These are phyloP conservation scores for Fusarium hostae DNA, from an alignment of 2,329 filamentous ascomycete species.

Conservation along the genomic window DNA sequence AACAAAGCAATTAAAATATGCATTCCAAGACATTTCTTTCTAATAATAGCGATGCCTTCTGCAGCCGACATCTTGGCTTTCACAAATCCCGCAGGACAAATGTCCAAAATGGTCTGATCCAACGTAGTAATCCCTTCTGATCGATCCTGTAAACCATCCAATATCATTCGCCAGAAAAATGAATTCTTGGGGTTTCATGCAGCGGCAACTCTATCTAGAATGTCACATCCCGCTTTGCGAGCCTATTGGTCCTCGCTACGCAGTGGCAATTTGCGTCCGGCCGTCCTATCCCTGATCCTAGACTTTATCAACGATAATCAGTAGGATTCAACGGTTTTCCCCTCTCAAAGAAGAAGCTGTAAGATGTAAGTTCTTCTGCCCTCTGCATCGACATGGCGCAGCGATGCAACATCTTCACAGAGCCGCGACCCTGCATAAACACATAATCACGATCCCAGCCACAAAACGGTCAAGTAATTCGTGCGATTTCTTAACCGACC, in stretches of 20 bases:
- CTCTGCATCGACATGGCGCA: slow-evolving; percentile 10
- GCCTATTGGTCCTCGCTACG: background rate
- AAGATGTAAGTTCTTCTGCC: background rate
- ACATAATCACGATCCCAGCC: background rate
- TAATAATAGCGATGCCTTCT: slow-evolving; percentile 17
- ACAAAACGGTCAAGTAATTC: slow-evolving; percentile 8
- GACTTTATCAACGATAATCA: background rate
- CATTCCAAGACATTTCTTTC: background rate
- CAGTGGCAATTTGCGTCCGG: background rate
- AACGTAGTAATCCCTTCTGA: background rate
- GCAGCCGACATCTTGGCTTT: slow-evolving; percentile 7
- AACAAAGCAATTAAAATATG: background rate
- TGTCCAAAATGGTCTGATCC: slow-evolving; percentile 11
- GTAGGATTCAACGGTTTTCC: slow-evolving; percentile 1
- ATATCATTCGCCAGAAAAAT: background rate
- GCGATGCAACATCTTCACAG: background rate
- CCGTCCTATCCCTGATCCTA: background rate
- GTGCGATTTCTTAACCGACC: slow-evolving; percentile 1
- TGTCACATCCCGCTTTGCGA: slow-evolving; percentile 10
- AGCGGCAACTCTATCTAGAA: slow-evolving; percentile 24
- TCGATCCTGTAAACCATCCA: background rate
- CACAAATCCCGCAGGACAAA: background rate
- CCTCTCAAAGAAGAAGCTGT: slow-evolving; percentile 9
- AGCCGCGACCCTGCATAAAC: slow-evolving; percentile 17
- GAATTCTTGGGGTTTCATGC: slow-evolving; percentile 12